phyloP scores from a whole-genome alignment of 306 rosid species.

The Carpinus fangiana region DNA sequence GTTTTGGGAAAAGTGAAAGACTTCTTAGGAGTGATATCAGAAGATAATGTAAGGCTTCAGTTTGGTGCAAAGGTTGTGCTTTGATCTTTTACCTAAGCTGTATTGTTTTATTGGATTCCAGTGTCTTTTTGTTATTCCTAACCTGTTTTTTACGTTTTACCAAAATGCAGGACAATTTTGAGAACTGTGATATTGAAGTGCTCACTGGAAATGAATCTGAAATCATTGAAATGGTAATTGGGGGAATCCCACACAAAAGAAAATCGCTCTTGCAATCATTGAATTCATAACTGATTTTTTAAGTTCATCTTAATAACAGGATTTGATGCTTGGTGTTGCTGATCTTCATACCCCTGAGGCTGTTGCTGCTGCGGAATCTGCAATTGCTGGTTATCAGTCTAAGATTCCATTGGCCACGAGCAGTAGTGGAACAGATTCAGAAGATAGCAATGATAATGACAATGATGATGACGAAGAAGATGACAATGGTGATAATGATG shows the following conservation, averaged over 20 bases:
- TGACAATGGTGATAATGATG: conserved; percentile 1
- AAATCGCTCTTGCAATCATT: conserved; percentile 11
- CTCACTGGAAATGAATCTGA: conserved; percentile 73
- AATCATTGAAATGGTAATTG: conserved; percentile 68
- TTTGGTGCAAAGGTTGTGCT: conserved; percentile 65
- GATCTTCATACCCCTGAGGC: conserved; percentile 90
- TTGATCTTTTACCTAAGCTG: conserved; percentile 14
- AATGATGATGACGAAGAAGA: conserved; percentile 14
- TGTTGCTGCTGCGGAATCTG: conserved; percentile 88
- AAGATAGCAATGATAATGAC: conserved; percentile 41
- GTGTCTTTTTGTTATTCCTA: neutral
- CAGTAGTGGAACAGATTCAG: conserved; percentile 51
- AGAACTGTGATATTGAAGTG: conserved; percentile 67
- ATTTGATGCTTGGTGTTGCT: conserved; percentile 83
- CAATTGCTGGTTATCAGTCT: conserved; percentile 54
- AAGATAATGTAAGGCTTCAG: conserved; percentile 67
- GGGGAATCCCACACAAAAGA: neutral
- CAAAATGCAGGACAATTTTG: conserved; percentile 53
- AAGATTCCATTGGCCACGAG: conserved; percentile 48
- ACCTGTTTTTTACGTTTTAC: neutral
- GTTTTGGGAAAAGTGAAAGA: conserved; percentile 52
- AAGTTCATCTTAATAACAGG: conserved; percentile 39
- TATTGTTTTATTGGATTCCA: neutral
- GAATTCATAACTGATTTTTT: conserved; percentile 4
- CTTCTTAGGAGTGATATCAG: conserved; percentile 71